Evolutionary conservation across 139 green algal species (phyloP).

Genomic region (Chlamydomonas incerta): DNA sequence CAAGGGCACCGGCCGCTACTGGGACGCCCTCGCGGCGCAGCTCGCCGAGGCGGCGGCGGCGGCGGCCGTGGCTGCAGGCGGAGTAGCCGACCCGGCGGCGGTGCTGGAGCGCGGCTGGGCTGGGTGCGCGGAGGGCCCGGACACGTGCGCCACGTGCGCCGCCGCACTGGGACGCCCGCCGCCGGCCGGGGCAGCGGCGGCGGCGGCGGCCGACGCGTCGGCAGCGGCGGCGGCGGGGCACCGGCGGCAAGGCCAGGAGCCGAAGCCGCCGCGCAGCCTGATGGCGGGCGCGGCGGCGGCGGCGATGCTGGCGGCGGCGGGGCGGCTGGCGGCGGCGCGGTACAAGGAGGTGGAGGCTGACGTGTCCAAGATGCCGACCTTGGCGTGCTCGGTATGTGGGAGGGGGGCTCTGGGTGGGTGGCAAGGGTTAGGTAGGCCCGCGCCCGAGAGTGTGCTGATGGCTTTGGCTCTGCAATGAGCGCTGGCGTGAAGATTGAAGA

Average conservation of each 20-base stretch:
- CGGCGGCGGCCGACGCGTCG: background rate
- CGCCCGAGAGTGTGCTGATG: too few relatives aligned
- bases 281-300: background rate
- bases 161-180: background rate
- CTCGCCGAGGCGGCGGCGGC: background rate
- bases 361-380: slow-evolving; percentile 25
- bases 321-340: background rate
- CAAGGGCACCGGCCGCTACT: slow-evolving; percentile 8
- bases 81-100: background rate
- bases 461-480: too few relatives aligned
- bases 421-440: too few relatives aligned
- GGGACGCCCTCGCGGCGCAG: background rate
- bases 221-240: background rate
- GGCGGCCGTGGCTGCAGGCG: background rate
- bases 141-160: background rate
- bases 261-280: background rate
- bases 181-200: background rate
- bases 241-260: background rate
- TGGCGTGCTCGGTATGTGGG: background rate
- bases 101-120: background rate
- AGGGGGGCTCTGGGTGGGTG: too few relatives aligned
- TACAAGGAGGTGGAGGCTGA: background rate
- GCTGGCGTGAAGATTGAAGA: too few relatives aligned
- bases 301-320: slow-evolving; percentile 3
- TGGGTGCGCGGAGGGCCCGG: background rate